Base-by-base conservation (phyloP, 164 flowering plant species). In the Vitis labrusca region DNA sequence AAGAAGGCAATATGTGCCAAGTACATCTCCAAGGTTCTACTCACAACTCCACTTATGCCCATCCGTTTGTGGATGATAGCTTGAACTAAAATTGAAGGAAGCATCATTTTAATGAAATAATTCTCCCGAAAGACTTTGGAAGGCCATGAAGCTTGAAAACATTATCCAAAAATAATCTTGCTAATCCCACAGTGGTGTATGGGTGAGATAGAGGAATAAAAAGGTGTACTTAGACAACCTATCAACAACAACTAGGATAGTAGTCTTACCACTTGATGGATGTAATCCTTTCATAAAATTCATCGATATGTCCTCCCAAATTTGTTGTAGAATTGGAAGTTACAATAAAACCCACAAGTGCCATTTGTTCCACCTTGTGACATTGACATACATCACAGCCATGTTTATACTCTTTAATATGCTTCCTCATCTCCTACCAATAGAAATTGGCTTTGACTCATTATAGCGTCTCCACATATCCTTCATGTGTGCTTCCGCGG, bases 261-360 rank as follows among this genome's bases (percentile, higher is more conserved):
- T 30, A 14, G 54, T 29, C 17, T 72, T 51, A 0, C 59, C 69
- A 5, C 17, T 50, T 0, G 65, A 58, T 16, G 44, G 2, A 2
- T 64, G 74, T 0, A 65, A 14, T 0, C 65, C 67, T 1, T n/a
- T n/a, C 2, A 71, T 59, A 51, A 72, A 72, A 51, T 72, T 65
- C 69, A 72, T 58, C 3, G 65, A 48, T 9, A 72, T 50, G 3
- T 65, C 50, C 3, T 4, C 27, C 74, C 69, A 72, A 7, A 57
- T 30, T 32, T 2, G 3, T 3, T 10, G 10, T 8, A 69, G 69
- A 2, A 58, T 59, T 6, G 69, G 50, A 13, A 1, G 74, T 69
- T 59, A 67, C 63, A 0, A 67, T 13, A 2, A 30, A n/a, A 0
- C 67, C 66, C 2, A 23, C n/a, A 3, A 56, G 48, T 10, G 61